These are phyloP conservation scores for Dioszegia crocea DNA, from an alignment of 768 basidiomycete genomes.

Conservation along the genomic window DNA sequence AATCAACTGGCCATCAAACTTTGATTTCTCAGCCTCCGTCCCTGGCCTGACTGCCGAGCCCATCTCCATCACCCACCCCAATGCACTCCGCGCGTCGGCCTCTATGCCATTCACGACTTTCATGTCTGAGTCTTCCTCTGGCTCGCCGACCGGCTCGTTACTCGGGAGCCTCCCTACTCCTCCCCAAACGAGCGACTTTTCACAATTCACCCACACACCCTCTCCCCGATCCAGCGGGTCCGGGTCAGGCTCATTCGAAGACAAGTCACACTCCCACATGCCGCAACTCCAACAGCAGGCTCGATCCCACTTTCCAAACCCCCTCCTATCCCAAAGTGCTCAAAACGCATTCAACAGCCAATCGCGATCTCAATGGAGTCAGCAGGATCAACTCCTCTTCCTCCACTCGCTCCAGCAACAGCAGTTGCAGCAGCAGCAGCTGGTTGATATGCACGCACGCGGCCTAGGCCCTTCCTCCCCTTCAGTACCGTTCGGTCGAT, in stretches of 20 bases:
- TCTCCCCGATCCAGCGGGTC: not conserved
- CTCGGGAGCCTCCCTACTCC: slow-evolving; percentile 18
- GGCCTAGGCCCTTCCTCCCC: not conserved
- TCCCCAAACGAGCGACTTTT: slow-evolving; percentile 14
- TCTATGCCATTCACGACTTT: slow-evolving; percentile 17
- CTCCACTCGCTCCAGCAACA: slow-evolving; percentile 6
- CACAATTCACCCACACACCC: slow-evolving; percentile 7
- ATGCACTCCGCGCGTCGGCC: not conserved
- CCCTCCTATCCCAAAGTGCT: too few relatives aligned
- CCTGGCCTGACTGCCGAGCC: slow-evolving; percentile 23
- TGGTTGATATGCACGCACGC: slow-evolving; percentile 1
- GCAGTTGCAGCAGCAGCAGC: not conserved
- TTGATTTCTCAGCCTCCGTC: not conserved
- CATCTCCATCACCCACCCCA: not conserved
- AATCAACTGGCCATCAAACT: too few relatives aligned
- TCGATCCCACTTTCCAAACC: too few relatives aligned
- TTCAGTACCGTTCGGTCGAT: not conserved
- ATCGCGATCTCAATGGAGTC: not conserved
- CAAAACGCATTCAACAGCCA: too few relatives aligned
- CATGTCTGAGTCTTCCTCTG: slow-evolving; percentile 21
- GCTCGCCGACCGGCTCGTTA: slow-evolving; percentile 5
- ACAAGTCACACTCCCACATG: not conserved
- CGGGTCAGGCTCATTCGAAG: slow-evolving; percentile 5
- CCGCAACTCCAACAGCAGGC: not conserved
- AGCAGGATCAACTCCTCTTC: slow-evolving; percentile 1